Evolutionary conservation across 768 basidiomycete species (phyloP).

Genomic region (Lactarius psammicola): DNA sequence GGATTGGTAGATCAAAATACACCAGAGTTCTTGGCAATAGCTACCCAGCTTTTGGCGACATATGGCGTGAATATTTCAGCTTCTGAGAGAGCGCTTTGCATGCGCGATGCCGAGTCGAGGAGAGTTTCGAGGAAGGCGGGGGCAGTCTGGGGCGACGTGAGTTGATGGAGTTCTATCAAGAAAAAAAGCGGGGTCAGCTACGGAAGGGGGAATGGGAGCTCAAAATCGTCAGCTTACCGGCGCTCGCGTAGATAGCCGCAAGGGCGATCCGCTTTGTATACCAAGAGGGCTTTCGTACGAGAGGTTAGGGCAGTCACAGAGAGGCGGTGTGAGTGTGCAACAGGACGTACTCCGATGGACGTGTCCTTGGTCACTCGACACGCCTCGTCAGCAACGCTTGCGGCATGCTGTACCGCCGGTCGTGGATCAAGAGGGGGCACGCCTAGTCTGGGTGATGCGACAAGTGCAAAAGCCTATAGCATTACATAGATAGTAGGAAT

Average conservation of each 20-base stretch:
- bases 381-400: constrained; percentile 65
- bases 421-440: constrained; percentile 56
- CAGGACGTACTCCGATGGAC: constrained; percentile 52
- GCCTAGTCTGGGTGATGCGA: constrained; percentile 52
- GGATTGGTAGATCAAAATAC: constrained; percentile 37
- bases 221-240: constrained; percentile 44
- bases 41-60: constrained; percentile 65
- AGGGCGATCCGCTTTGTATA: constrained; percentile 66
- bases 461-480: constrained; percentile 66
- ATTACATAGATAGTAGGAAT: neutral
- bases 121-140: constrained; percentile 64
- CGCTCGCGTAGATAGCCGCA: constrained; percentile 67
- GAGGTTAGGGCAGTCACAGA: neutral
- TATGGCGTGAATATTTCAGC: constrained; percentile 56
- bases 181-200: neutral
- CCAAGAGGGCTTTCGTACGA: constrained; percentile 59
- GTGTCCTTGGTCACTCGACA: constrained; percentile 57
- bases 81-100: constrained; percentile 52
- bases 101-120: constrained; percentile 46
- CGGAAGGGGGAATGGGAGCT: neutral
- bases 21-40: constrained; percentile 68
- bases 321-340: neutral
- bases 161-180: constrained; percentile 66
- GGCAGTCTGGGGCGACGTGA: constrained; percentile 72
- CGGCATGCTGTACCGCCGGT: constrained; percentile 60